These are phyloP conservation scores for Seiridium cupressi DNA, from an alignment of 2,329 filamentous ascomycete genomes.

Conservation along the genomic window DNA sequence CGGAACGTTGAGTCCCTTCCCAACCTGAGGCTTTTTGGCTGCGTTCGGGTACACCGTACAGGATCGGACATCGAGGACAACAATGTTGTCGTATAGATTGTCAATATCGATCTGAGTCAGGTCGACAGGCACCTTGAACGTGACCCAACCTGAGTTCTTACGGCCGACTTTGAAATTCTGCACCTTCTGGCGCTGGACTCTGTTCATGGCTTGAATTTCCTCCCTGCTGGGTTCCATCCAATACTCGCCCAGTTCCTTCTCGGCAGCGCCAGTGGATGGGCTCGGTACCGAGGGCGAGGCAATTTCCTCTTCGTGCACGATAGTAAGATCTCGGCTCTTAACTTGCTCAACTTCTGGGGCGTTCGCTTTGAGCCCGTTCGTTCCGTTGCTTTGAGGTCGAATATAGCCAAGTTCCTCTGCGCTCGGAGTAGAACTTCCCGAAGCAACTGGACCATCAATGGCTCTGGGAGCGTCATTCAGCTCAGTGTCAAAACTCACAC, in stretches of 20 bases:
- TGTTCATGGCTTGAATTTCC: slow-evolving; percentile 76
- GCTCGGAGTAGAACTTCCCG: slow-evolving; percentile 46
- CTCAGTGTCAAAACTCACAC: slow-evolving; percentile 85
- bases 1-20: slow-evolving; percentile 89
- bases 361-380: slow-evolving; percentile 42
- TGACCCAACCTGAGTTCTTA: slow-evolving; percentile 74
- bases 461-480: slow-evolving; percentile 46
- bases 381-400: slow-evolving; percentile 44
- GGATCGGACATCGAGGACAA: slow-evolving; percentile 72
- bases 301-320: slow-evolving; percentile 71
- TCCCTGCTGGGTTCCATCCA: slow-evolving; percentile 79
- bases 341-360: slow-evolving; percentile 68
- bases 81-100: slow-evolving; percentile 73
- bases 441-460: slow-evolving; percentile 39
- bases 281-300: slow-evolving; percentile 31
- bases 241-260: slow-evolving; percentile 69
- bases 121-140: slow-evolving; percentile 80
- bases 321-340: slow-evolving; percentile 72
- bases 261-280: slow-evolving; percentile 24
- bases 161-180: slow-evolving; percentile 79
- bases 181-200: slow-evolving; percentile 73
- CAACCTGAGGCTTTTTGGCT: slow-evolving; percentile 75
- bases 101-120: slow-evolving; percentile 77
- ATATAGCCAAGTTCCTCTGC: slow-evolving; percentile 60
- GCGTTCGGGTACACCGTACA: slow-evolving; percentile 84